Evolutionary conservation across 495 filamentous ascomycete species (phyloP), one percentile per base, ranked within the genome.

Genomic region (Niebla homalea): DNA sequence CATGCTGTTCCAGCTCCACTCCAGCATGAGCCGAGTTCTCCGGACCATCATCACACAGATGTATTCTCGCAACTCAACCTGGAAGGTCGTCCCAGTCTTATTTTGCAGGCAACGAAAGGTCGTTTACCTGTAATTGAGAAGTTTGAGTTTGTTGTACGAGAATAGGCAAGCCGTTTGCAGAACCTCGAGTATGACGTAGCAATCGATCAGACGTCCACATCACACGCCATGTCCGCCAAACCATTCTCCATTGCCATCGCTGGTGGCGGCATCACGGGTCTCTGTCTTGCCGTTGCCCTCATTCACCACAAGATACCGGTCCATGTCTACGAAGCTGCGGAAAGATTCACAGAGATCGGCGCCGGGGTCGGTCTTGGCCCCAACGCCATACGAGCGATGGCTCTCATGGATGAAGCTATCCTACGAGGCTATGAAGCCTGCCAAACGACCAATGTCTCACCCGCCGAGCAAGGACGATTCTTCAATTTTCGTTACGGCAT

Each of bases 291-390:
- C 40, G 61, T 67, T 20, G 62, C 61, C 11, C 57, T 69, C 14
- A 51, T 61, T 38, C 49, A 59, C 36, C 60, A 60, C 19, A 53
- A 56, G 16, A 56, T 82, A 36, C 60, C 66, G 1, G 55, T 72
- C 44, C 73, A 64, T 5, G 59, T 80, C 46, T 82, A 79, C 62
- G 77, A 80, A 51, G 66, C 73, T 10, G 70, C 70, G 0, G 44
- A 57, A 5, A 54, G 54, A 0, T 74, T 80, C 36, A 63, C 63
- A 1, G 74, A 78, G 52, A 72, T 84, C 4, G 81, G 81, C 23
- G 81, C 80, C 2, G 81, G 80, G 11, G 69, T 84, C 3, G 72
- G 68, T 11, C 74, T 84, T 36, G 73, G 74, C 0, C 72, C 78
- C 32, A 83, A 83, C 57, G 69, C 79, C 6, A 63, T 72, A 5